phyloP scores from a whole-genome alignment of 1,284 basidiomycete species.

The Golubevia sp. region DNA sequence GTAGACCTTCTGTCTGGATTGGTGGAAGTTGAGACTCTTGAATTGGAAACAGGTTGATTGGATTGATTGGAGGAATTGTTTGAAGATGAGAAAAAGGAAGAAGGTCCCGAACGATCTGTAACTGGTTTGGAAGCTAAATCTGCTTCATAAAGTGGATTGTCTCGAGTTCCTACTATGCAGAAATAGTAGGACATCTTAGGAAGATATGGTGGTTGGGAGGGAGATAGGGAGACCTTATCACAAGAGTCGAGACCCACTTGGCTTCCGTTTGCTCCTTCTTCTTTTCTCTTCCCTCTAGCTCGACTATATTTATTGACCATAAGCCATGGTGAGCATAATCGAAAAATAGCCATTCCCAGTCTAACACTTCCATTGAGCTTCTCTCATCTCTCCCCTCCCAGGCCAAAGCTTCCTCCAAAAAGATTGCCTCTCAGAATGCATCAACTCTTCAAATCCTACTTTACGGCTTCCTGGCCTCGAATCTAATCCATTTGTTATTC shows the following conservation, averaged over 20 bases:
- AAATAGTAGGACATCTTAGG: slow-evolving; percentile 49
- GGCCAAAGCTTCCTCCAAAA: slow-evolving; percentile 12
- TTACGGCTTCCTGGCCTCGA: slow-evolving; percentile 47
- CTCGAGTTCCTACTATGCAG: slow-evolving; percentile 48
- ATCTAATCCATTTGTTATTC: slow-evolving; percentile 37
- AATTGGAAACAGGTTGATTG: neutral
- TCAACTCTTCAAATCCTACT: slow-evolving; percentile 32
- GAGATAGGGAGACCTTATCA: no score
- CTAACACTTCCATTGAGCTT: no score
- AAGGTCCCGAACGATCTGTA: slow-evolving; percentile 5
- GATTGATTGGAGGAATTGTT: slow-evolving; percentile 4
- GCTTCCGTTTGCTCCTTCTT: no score
- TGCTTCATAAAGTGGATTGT: slow-evolving; percentile 55
- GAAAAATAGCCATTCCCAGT: no score
- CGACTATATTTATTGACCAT: no score
- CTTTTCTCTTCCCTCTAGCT: no score
- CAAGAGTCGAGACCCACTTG: no score
- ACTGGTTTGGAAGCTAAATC: slow-evolving; percentile 41
- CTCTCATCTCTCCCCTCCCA: neutral
- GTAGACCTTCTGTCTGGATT: no score
- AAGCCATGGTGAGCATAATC: no score
- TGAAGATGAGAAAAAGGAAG: slow-evolving; percentile 14
- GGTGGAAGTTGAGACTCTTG: no score
- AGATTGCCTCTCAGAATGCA: slow-evolving; percentile 40
- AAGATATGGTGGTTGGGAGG: no score